phyloP scores from a whole-genome alignment of 768 basidiomycete species.

The Mycena polygramma region DNA sequence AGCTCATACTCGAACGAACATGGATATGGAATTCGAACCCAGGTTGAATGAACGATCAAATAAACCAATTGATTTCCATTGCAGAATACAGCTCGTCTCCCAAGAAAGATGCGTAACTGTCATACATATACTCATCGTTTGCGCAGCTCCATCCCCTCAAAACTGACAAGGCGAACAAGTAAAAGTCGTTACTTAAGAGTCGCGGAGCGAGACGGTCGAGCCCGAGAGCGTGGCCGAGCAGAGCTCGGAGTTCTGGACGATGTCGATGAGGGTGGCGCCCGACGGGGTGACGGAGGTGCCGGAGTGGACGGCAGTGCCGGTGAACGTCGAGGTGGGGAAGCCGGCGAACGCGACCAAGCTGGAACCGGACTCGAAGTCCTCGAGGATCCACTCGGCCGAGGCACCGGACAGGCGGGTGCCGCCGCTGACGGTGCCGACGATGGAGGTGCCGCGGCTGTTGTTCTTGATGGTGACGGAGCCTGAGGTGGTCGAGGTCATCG shows the following conservation, averaged over 20 bases:
- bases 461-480: constrained; percentile 29
- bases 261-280: constrained; percentile 27
- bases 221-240: constrained; percentile 34
- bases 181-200: constrained; percentile 19
- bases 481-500: constrained; percentile 24
- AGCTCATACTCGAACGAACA: too few species aligned
- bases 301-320: constrained; percentile 25
- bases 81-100: too few species aligned
- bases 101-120: too few species aligned
- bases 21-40: too few species aligned
- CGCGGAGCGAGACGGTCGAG: constrained; percentile 23
- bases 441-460: constrained; percentile 22
- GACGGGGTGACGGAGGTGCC: constrained; percentile 21
- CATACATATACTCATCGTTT: too few species aligned
- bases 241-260: constrained; percentile 32
- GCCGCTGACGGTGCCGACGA: constrained; percentile 32
- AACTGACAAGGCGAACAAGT: too few species aligned
- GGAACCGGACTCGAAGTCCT: constrained; percentile 28
- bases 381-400: constrained; percentile 34
- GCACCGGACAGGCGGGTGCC: constrained; percentile 27
- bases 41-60: too few species aligned
- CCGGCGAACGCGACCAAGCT: constrained; percentile 26
- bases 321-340: constrained; percentile 32
- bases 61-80: too few species aligned
- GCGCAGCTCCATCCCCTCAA: too few species aligned